Conservation (phyloP, 106 monocot genomes). For the Dendrobium officinale region DNA sequence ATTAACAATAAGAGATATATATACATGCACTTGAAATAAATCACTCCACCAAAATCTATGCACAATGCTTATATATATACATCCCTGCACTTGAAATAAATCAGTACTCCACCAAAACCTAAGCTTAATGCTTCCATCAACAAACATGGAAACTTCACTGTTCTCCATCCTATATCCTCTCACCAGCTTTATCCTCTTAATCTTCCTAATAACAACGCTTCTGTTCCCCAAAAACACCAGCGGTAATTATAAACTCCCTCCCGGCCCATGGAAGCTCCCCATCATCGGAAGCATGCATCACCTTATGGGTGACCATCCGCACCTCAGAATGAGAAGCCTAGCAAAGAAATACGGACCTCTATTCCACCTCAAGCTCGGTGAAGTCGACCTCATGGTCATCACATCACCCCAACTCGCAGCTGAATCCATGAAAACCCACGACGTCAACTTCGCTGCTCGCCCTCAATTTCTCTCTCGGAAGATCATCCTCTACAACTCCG, state of each 20-base stretch:
- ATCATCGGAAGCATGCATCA: conserved; percentile 22
- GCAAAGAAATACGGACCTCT: conserved; percentile 13
- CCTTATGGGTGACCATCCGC: conserved; percentile 5
- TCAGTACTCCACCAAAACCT: too few species aligned
- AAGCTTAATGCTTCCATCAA: not conserved
- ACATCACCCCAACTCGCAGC: conserved; percentile 8
- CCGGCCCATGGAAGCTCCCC: conserved; percentile 15
- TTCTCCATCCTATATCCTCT: not conserved
- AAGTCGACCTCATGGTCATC: conserved; percentile 12
- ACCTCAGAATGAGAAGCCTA: conserved; percentile 7
- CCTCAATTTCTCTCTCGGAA: not conserved
- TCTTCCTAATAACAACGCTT: not conserved
- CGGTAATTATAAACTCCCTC: not conserved
- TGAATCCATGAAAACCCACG: conserved; percentile 15
- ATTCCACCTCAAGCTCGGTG: conserved; percentile 22
- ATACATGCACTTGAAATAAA: too few species aligned
- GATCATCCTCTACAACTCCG: conserved; percentile 5
- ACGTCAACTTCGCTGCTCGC: conserved; percentile 8
- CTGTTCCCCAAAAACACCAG: not conserved
- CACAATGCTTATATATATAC: too few species aligned
- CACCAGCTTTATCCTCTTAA: not conserved
- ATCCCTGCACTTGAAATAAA: too few species aligned
- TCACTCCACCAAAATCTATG: too few species aligned
- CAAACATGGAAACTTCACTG: not conserved
- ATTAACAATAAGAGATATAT: too few species aligned